Base-by-base conservation (phyloP, 192 early-diverging fungal genomes). In the Entomortierella lignicola region DNA sequence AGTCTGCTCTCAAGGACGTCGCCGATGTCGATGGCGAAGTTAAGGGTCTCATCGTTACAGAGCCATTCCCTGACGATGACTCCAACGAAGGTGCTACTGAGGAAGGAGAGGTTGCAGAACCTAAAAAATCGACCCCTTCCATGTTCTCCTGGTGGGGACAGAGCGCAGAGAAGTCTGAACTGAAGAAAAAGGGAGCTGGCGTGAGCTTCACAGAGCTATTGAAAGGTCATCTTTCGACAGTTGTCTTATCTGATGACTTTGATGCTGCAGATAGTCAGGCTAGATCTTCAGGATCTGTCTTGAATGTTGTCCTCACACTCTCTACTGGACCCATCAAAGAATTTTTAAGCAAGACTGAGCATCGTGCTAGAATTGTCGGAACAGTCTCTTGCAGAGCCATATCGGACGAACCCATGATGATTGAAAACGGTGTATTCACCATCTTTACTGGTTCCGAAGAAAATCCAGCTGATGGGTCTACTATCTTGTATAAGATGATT, bases 361-460 rank as follows among this genome's bases (percentile, higher is more conserved):
- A 83, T 55, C 48, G 55, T 8, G 81, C 83, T 18, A 44, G 64
- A 3, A 75, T 85, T 51, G 56, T 61, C 21, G 84, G 84, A 37
- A 85, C 84, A 1, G 68, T 85, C 26, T 72, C 75, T 20, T 85
- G 84, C 72, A 71, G 84, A 39, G 84, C 84, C n/a, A 8, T 85
- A 18, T 85, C 84, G 1, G 81, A 77, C 8, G 65, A 85, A 60
- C 84, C 84, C 50, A 74, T 85, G 67, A 71, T 82, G 51, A 67
- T 85, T 17, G 72, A 69, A 50, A 53, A 25, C 12, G 84, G 84
- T 17, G 68, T 70, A 4, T 85, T 85, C 41, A 77, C 70, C n/a
- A 34, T 85, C n/a, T 80, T 68, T 25, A 73, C 69, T 8, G 61
- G 74, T 6, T 42, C 48, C 2, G 71, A 82, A 12, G 68, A 65